Evolutionary conservation across 345 rosid species (phyloP).

Genomic region (Pugionium cornutum): DNA sequence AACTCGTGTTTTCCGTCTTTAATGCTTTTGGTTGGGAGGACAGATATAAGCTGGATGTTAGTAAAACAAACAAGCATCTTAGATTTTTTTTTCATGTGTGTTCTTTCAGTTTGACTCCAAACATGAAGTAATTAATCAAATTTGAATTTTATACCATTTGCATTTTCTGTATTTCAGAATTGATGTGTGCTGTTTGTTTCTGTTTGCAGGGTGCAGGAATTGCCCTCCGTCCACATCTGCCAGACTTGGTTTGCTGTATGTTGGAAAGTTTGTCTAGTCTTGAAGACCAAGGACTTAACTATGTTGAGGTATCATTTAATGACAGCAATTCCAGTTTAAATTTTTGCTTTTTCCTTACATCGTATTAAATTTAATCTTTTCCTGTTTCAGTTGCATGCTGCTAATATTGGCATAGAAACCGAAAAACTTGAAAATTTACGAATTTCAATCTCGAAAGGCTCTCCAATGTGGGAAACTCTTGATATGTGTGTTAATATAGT

Average conservation of each 20-base stretch:
- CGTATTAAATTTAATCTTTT: conserved; percentile 17
- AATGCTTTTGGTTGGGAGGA: conserved; percentile 21
- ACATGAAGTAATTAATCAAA: conserved; percentile 9
- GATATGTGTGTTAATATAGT: conserved; percentile 84
- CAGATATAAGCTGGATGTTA: background rate
- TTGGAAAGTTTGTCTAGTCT: conserved; percentile 98
- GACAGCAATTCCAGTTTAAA: conserved; percentile 1
- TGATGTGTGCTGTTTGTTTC: conserved; percentile 23
- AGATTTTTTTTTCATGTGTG: background rate
- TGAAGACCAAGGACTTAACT: conserved; percentile 97
- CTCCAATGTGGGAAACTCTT: conserved; percentile 99
- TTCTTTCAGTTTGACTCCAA: conserved; percentile 19
- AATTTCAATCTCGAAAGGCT: conserved; percentile 88
- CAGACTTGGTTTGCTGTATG: conserved; percentile 96
- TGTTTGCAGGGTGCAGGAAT: conserved; percentile 78
- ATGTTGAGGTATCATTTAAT: conserved; percentile 72
- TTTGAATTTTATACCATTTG: conserved; percentile 4
- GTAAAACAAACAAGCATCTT: conserved; percentile 6
- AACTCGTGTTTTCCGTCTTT: conserved; percentile 3
- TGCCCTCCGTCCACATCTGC: conserved; percentile 83
- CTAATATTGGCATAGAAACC: conserved; percentile 84
- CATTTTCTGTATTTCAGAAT: conserved; percentile 1
- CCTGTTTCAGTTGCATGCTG: conserved; percentile 85
- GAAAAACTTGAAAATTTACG: conserved; percentile 95
- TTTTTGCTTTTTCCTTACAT: conserved; percentile 19